Evolutionary conservation across 2,329 filamentous ascomycete genomes (phyloP).

Genomic region (Chaetomium globosum): DNA sequence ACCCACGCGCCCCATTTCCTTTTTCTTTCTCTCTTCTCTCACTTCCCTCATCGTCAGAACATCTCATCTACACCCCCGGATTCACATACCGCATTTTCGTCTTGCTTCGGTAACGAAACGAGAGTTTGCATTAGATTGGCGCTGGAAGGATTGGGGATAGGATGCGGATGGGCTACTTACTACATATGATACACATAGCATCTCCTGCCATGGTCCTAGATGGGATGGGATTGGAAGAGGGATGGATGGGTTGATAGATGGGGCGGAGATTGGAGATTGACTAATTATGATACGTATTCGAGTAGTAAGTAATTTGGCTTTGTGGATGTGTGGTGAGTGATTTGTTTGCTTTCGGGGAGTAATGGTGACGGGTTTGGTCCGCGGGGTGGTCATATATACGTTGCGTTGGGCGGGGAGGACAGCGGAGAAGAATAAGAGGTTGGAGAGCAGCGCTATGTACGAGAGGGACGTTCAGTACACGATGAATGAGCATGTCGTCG

Average conservation of each 20-base stretch:
- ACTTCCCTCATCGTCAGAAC: too few species aligned
- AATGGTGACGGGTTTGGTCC: background rate
- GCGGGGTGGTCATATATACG: background rate
- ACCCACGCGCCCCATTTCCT: background rate
- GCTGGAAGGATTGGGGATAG: conserved; percentile 12
- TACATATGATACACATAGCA: background rate
- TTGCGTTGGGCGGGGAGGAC: background rate
- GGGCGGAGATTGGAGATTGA: background rate
- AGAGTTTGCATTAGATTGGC: conserved; percentile 32
- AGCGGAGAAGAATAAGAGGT: background rate
- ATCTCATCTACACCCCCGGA: conserved; percentile 14
- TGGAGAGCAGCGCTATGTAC: background rate
- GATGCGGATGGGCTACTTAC: background rate
- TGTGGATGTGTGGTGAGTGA: background rate
- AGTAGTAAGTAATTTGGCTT: background rate
- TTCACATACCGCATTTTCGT: background rate
- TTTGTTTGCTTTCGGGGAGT: background rate
- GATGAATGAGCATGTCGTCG: too few species aligned
- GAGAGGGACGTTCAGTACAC: background rate
- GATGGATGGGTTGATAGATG: background rate
- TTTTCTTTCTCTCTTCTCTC: background rate
- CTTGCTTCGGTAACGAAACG: conserved; percentile 2
- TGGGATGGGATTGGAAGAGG: background rate
- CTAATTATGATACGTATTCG: background rate
- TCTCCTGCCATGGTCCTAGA: background rate